A percentile compares a stretch with the other conserved stretches of the same genome.
Conservation (phyloP, 352 stramenopile species). For the Pythium diclinum region DNA sequence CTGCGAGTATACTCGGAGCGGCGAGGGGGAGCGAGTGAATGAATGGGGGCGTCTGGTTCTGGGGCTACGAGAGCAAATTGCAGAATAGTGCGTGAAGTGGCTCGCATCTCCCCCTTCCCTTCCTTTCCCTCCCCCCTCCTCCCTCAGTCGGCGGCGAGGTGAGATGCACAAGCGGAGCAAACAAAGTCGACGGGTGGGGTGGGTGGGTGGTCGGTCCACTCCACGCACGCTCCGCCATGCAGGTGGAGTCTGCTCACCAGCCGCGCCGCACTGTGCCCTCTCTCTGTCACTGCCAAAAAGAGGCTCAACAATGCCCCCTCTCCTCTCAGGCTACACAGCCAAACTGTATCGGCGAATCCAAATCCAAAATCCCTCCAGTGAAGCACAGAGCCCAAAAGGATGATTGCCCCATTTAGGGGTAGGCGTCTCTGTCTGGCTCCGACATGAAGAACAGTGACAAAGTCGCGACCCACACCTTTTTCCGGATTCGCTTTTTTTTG, state of each 20-base stretch:
- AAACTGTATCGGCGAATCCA: not conserved
- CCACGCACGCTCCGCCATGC: constrained; percentile 7
- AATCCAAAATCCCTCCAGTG: not conserved
- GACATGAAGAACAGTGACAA: constrained; percentile 15
- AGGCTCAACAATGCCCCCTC: constrained; percentile 2
- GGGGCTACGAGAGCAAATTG: constrained; percentile 25
- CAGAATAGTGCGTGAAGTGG: constrained; percentile 21
- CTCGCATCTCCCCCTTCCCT: constrained; percentile 21
- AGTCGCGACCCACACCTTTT: constrained; percentile 6
- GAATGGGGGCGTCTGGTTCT: constrained; percentile 14
- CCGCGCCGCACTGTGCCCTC: constrained; percentile 6
- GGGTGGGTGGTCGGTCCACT: constrained; percentile 23
- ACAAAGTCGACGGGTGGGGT: constrained; percentile 10
- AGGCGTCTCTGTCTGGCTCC: not conserved
- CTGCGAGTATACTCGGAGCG: not conserved
- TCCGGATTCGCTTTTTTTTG: constrained; percentile 5
- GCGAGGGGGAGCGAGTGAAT: not conserved
- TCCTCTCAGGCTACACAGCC: not conserved
- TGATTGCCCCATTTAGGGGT: constrained; percentile 9
- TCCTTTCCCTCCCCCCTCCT: constrained; percentile 1
- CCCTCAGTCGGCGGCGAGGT: not conserved
- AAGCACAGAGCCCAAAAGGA: not conserved
- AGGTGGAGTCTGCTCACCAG: constrained; percentile 17
- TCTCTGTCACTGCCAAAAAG: constrained; percentile 24
- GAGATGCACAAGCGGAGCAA: constrained; percentile 15